Percentiles rank a stretch among this genome's conserved stretches.
These are phyloP conservation scores for Phlebiopsis gigantea DNA, from an alignment of 768 basidiomycete genomes.

Conservation along the genomic window DNA sequence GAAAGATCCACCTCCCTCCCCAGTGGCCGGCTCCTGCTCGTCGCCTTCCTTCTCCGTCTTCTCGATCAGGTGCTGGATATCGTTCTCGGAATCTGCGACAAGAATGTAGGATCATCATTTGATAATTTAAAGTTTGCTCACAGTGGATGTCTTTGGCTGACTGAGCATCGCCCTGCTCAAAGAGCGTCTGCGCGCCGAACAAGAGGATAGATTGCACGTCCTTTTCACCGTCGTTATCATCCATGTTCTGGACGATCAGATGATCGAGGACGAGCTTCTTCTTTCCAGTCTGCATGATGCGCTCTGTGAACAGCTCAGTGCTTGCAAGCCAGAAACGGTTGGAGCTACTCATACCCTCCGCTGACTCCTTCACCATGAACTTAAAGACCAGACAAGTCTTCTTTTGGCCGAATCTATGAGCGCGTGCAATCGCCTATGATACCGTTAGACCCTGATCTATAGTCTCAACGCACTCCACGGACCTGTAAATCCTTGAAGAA, in stretches of 20 bases:
- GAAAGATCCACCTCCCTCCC: slow-evolving; percentile 51
- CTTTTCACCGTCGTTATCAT: slow-evolving; percentile 71
- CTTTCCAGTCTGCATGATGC: slow-evolving; percentile 89
- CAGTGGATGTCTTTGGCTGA: slow-evolving; percentile 29
- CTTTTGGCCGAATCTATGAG: slow-evolving; percentile 92
- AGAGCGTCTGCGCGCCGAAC: slow-evolving; percentile 83
- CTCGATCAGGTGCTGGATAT: slow-evolving; percentile 83
- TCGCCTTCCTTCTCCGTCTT: slow-evolving; percentile 73
- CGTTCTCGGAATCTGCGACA: slow-evolving; percentile 63
- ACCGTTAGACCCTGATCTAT: not conserved
- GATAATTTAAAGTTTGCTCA: not conserved
- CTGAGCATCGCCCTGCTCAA: slow-evolving; percentile 53
- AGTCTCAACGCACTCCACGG: slow-evolving; percentile 20
- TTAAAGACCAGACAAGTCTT: slow-evolving; percentile 96
- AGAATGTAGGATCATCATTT: not conserved
- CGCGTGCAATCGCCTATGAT: slow-evolving; percentile 85
- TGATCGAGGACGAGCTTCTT: slow-evolving; percentile 94
- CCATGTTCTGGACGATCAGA: slow-evolving; percentile 94
- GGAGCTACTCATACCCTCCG: slow-evolving; percentile 56
- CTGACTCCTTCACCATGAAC: slow-evolving; percentile 90
- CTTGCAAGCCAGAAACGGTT: not conserved
- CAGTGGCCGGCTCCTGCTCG: slow-evolving; percentile 38
- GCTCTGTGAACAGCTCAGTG: slow-evolving; percentile 46
- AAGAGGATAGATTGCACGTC: slow-evolving; percentile 88
- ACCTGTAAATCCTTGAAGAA: slow-evolving; percentile 78